Percentiles rank a stretch among this genome's conserved stretches.
These are phyloP conservation scores for Fusarium sp. DNA, from an alignment of 2,329 filamentous ascomycete genomes.

Conservation along the genomic window DNA sequence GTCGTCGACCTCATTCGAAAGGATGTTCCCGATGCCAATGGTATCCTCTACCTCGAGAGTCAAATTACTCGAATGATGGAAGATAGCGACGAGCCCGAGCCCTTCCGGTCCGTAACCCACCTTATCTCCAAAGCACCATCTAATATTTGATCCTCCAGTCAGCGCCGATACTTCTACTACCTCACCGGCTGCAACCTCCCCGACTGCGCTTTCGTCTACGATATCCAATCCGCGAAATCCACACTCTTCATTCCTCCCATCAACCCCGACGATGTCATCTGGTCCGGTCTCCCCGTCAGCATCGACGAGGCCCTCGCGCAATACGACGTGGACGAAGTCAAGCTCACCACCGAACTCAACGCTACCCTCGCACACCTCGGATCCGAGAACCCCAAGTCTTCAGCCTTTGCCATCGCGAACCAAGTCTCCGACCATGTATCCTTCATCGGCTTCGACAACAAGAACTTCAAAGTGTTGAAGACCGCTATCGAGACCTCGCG, in stretches of 20 bases:
- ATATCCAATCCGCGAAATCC: conserved; percentile 77
- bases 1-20: conserved; percentile 83
- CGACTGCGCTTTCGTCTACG: conserved; percentile 84
- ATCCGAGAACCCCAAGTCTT: conserved; percentile 51
- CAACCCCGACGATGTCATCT: conserved; percentile 90
- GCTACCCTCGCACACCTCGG: conserved; percentile 70
- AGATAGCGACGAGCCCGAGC: conserved; percentile 86
- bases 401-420: conserved; percentile 80
- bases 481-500: conserved; percentile 75
- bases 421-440: conserved; percentile 80
- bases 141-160: conserved; percentile 60
- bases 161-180: conserved; percentile 95
- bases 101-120: conserved; percentile 73
- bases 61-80: conserved; percentile 85
- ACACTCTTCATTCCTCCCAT: conserved; percentile 93
- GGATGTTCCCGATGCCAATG: conserved; percentile 71
- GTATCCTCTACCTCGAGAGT: conserved; percentile 89
- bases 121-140: background rate
- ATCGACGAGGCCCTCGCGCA: conserved; percentile 77
- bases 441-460: conserved; percentile 76
- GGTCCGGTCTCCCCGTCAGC: conserved; percentile 88
- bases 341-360: conserved; percentile 79
- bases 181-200: conserved; percentile 85
- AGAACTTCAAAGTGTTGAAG: conserved; percentile 68
- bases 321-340: conserved; percentile 86